Evolutionary conservation across 139 green algal genomes (phyloP), one percentile per base, ranked within the genome.

Genomic region (Pseudopediastrum boryanum): DNA sequence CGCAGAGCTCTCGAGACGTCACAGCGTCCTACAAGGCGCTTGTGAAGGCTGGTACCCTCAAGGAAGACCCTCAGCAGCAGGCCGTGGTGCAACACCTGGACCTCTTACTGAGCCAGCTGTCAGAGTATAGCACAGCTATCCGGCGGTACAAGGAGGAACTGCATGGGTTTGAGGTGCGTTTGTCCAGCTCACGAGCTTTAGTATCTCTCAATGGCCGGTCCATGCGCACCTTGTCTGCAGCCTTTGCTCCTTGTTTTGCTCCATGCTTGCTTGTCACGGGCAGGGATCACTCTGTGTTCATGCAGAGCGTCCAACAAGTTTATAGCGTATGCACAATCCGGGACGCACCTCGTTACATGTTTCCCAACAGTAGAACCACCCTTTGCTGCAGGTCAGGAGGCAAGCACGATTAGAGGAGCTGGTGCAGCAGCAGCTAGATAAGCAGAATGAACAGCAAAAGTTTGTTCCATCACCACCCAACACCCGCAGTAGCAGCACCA

Each of bases 21-120:
- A n/a, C n/a, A n/a, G n/a, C n/a, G n/a, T n/a, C n/a, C n/a, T 85
- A 86, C 61, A 27, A 16, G 64, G 6, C 41, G 5, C 29, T 86
- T 43, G 0, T 86, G 70, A 0, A 35, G 5, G 29, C 5, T 10
- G 81, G 81, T 27, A 41, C 35, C 31, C 42, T 86, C 44, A 46
- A 81, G 35, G 42, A 23, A 41, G 81, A 86, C 31, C 52, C 39
- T 4, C 70, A 67, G 36, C 81, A 86, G 75, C 62, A 66, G 52
- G 21, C 67, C 21, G 25, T 81, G 23, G 46, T 81, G 50, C 23
- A 33, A 25, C 44, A 72, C 62, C 61, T 81, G 44, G 31, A 46
- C 4, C 38, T 12, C 3, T 48, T 81, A 63, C 74, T 81, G 62
- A 43, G 51, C 9, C 44, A 73, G 62, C 62, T 81, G 46, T 25